Evolutionary conservation across 2,329 filamentous ascomycete genomes (phyloP).

Genomic region (Arachnomyces sp.): DNA sequence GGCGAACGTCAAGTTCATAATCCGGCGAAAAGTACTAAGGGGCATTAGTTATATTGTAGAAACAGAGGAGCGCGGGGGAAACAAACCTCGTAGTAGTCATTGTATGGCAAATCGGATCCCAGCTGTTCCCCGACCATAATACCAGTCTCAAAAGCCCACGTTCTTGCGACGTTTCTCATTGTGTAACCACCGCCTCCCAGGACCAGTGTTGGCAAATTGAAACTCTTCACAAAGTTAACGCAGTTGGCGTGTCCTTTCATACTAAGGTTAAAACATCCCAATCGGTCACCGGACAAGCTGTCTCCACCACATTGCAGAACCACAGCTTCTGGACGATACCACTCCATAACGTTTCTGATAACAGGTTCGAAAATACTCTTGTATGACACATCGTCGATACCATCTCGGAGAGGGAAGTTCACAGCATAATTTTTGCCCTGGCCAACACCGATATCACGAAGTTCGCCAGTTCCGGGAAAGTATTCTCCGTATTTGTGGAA

Average conservation of each 20-base stretch:
- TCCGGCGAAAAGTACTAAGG: slow-evolving; percentile 60
- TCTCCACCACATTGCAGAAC: slow-evolving; percentile 64
- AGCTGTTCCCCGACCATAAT: slow-evolving; percentile 77
- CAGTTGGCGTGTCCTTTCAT: slow-evolving; percentile 66
- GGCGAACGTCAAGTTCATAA: slow-evolving; percentile 61
- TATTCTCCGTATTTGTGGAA: slow-evolving; percentile 70
- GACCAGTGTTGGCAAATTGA: slow-evolving; percentile 57
- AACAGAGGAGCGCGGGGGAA: slow-evolving; percentile 1
- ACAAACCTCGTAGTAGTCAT: slow-evolving; percentile 78
- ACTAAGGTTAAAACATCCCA: slow-evolving; percentile 63
- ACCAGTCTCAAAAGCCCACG: slow-evolving; percentile 64
- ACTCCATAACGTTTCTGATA: slow-evolving; percentile 62
- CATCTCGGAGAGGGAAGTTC: slow-evolving; percentile 62
- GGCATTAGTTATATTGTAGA: slow-evolving; percentile 17
- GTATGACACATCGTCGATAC: slow-evolving; percentile 61
- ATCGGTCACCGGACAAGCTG: slow-evolving; percentile 58
- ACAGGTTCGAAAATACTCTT: slow-evolving; percentile 62
- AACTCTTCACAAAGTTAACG: slow-evolving; percentile 61
- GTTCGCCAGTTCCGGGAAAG: slow-evolving; percentile 62
- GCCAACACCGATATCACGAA: slow-evolving; percentile 62
- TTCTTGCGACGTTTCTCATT: slow-evolving; percentile 57
- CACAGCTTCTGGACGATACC: slow-evolving; percentile 59
- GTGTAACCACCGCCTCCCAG: slow-evolving; percentile 63
- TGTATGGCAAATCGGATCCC: slow-evolving; percentile 78
- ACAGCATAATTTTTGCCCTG: slow-evolving; percentile 60